Evolutionary conservation across 371 early-diverging fungal genomes (phyloP).

Genomic region (Mortierella sp.): DNA sequence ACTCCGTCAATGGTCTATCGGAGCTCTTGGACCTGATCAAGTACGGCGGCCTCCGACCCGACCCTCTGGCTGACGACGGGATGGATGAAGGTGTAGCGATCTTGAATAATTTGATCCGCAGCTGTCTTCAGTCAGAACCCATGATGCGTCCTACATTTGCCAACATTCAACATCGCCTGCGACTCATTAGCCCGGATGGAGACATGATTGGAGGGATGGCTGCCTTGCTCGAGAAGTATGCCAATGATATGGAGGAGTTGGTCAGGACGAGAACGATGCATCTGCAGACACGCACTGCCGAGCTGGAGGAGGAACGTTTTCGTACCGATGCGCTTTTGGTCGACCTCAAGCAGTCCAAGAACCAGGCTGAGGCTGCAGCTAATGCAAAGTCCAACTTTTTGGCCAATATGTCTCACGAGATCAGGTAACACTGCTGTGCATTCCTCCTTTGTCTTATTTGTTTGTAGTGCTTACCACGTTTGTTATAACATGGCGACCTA

Average conservation of each 20-base stretch:
- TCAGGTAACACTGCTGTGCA: background rate
- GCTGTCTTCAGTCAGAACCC: constrained; percentile 53
- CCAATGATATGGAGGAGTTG: constrained; percentile 64
- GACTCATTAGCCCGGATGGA: constrained; percentile 59
- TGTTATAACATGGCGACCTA: background rate
- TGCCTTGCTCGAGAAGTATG: constrained; percentile 61
- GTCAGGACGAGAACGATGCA: constrained; percentile 61
- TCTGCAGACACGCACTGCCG: constrained; percentile 62
- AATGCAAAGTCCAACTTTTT: constrained; percentile 64
- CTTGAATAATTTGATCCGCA: constrained; percentile 56
- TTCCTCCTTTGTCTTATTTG: background rate
- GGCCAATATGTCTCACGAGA: constrained; percentile 73
- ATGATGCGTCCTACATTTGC: constrained; percentile 49
- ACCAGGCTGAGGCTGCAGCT: constrained; percentile 64
- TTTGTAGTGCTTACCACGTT: background rate
- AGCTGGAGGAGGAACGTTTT: constrained; percentile 63
- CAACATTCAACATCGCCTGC: constrained; percentile 50
- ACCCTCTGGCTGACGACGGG: constrained; percentile 17
- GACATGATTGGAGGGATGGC: constrained; percentile 65
- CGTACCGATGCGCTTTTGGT: constrained; percentile 54
- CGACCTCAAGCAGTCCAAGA: constrained; percentile 62
- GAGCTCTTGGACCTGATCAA: constrained; percentile 31
- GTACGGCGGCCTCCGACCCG: constrained; percentile 26
- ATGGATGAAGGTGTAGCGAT: constrained; percentile 52
- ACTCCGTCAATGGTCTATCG: background rate